Conservation (phyloP, 2,329 filamentous ascomycete genomes). For the Xylariales sp. region DNA sequence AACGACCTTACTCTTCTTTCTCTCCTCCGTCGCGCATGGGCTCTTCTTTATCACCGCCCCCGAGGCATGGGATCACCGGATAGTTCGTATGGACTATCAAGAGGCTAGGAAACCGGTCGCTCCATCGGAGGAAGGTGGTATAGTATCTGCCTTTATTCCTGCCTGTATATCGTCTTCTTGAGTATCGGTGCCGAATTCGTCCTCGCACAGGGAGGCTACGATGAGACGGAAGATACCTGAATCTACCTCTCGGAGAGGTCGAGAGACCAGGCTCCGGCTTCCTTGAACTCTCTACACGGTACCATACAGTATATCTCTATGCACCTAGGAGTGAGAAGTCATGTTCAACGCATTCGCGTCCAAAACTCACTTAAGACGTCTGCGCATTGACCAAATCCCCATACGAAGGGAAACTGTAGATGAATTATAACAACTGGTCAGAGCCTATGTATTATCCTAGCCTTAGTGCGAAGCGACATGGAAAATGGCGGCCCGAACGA, state of each 20-base stretch:
- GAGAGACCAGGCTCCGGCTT: conserved; percentile 40
- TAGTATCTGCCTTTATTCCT: conserved; percentile 33
- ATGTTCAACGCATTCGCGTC: neutral
- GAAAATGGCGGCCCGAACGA: neutral
- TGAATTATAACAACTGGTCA: conserved; percentile 38
- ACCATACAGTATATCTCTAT: conserved; percentile 43
- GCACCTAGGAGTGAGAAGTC: conserved; percentile 29
- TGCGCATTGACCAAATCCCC: conserved; percentile 35
- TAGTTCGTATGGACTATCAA: conserved; percentile 2
- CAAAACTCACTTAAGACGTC: conserved; percentile 34
- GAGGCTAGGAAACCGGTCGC: conserved; percentile 15
- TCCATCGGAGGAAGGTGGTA: conserved; percentile 43
- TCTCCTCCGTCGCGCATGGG: no score
- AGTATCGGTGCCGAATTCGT: conserved; percentile 41
- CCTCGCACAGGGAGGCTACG: conserved; percentile 46
- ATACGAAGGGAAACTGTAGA: conserved; percentile 41
- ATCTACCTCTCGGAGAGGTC: conserved; percentile 46
- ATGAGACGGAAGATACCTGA: conserved; percentile 47
- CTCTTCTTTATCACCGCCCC: conserved; percentile 2
- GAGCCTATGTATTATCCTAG: neutral
- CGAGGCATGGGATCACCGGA: neutral
- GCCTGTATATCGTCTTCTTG: conserved; percentile 39
- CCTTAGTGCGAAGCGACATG: neutral
- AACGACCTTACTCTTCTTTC: neutral
- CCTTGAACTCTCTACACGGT: conserved; percentile 41